These are phyloP conservation scores for Melastoma malabathricum DNA, from an alignment of 345 rosid genomes.

Conservation along the genomic window DNA sequence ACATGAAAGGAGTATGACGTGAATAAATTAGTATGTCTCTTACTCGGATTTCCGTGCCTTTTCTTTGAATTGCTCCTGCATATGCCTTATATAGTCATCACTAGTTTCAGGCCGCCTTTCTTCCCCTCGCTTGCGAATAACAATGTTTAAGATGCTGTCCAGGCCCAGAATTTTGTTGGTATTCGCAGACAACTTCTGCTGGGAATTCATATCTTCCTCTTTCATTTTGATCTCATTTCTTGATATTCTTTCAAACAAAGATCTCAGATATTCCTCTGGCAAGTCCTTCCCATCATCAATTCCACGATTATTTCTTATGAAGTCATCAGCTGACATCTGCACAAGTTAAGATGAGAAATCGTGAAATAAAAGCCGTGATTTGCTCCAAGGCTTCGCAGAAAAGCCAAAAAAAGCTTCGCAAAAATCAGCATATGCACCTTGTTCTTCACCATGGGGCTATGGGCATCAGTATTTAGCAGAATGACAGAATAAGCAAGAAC, in stretches of 20 bases:
- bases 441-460: conserved; percentile 93
- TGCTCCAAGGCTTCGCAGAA: background rate
- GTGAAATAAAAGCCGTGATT: conserved; percentile 14
- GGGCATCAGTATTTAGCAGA: conserved; percentile 95
- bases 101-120: conserved; percentile 74
- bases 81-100: conserved; percentile 90
- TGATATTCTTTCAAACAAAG: conserved; percentile 82
- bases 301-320: conserved; percentile 92
- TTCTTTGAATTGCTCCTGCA: conserved; percentile 99
- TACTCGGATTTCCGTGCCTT: conserved; percentile 98
- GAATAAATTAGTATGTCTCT: conserved; percentile 12
- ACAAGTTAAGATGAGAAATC: conserved; percentile 13
- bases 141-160: conserved; percentile 90
- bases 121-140: conserved; percentile 83
- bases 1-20: too few species aligned
- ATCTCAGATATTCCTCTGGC: conserved; percentile 81
- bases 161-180: conserved; percentile 76
- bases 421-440: conserved; percentile 44
- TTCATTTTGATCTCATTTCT: conserved; percentile 98
- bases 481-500: conserved; percentile 98
- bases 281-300: conserved; percentile 98
- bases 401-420: conserved; percentile 2
- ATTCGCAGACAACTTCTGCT: conserved; percentile 67
- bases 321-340: conserved; percentile 98
- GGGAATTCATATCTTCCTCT: conserved; percentile 68